Percentiles rank a stretch among this genome's conserved stretches.
Evolutionary conservation across 108 stramenopile species (phyloP).

Genomic region (Nitzschia sp.): DNA sequence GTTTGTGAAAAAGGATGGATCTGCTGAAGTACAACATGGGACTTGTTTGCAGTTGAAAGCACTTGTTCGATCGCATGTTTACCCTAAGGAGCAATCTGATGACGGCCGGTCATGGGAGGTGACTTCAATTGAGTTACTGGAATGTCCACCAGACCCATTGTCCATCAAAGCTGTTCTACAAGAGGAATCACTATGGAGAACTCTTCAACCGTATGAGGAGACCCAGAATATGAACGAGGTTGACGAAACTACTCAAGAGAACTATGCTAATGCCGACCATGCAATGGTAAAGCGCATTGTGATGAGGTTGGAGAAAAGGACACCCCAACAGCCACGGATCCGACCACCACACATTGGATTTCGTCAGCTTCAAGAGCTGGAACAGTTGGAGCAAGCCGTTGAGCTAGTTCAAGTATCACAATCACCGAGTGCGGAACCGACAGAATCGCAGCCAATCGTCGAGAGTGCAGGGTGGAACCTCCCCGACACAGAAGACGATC

Average conservation of each 20-base stretch:
- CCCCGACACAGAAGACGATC: constrained; percentile 4
- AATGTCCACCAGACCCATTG: constrained; percentile 5
- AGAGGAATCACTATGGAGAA: constrained; percentile 6
- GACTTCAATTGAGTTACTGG: neutral
- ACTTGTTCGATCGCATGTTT: constrained; percentile 1
- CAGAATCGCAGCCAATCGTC: neutral
- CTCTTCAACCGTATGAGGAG: constrained; percentile 4
- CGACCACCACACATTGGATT: constrained; percentile 22
- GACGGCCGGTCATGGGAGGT: constrained; percentile 3
- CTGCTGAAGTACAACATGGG: neutral
- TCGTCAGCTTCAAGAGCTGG: constrained; percentile 3
- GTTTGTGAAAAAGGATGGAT: neutral
- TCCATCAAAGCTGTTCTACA: constrained; percentile 3
- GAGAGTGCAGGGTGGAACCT: constrained; percentile 8
- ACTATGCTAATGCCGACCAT: neutral
- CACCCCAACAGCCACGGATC: constrained; percentile 5
- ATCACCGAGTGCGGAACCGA: neutral
- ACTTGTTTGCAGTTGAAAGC: constrained; percentile 12
- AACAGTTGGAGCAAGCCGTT: constrained; percentile 15
- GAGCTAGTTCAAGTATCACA: constrained; percentile 12
- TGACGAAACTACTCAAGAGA: neutral
- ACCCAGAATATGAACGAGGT: neutral
- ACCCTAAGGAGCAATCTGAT: neutral
- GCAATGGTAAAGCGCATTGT: constrained; percentile 4
- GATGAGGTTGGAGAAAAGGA: neutral